These are phyloP conservation scores for Russula sp. DNA, from an alignment of 768 basidiomycete species.

Conservation along the genomic window DNA sequence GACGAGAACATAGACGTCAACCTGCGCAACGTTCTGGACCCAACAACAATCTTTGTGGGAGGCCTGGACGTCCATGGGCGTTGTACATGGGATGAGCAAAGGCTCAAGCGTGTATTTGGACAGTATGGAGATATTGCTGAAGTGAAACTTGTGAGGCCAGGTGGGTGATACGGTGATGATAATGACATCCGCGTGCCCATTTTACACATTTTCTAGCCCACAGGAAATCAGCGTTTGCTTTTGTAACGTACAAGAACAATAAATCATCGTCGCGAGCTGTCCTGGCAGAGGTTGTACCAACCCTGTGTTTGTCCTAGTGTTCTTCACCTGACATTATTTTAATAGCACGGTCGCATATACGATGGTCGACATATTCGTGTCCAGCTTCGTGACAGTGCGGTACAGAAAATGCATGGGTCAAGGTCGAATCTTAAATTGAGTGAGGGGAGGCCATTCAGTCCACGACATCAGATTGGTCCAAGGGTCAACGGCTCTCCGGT, in stretches of 20 bases:
- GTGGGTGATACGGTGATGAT: constrained; percentile 42
- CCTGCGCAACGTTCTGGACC: constrained; percentile 51
- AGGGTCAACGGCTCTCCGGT: constrained; percentile 12
- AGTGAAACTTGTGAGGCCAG: constrained; percentile 62
- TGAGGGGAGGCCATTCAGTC: constrained; percentile 20
- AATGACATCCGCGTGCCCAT: constrained; percentile 1
- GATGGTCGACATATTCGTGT: constrained; percentile 73
- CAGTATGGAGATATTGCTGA: constrained; percentile 63
- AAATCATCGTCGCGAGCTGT: constrained; percentile 68
- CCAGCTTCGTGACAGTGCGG: constrained; percentile 67
- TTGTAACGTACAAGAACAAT: constrained; percentile 65
- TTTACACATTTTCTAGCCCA: constrained; percentile 44
- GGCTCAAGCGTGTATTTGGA: constrained; percentile 55
- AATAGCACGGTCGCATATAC: constrained; percentile 66
- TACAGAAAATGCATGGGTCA: constrained; percentile 36
- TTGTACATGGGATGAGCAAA: constrained; percentile 66
- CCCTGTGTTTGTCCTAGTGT: neutral
- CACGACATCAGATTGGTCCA: constrained; percentile 16
- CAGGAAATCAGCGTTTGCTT: constrained; percentile 71
- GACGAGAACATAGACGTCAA: constrained; percentile 27
- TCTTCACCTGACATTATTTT: constrained; percentile 20
- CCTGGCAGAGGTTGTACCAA: constrained; percentile 51
- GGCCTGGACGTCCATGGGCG: constrained; percentile 65
- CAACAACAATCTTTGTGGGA: constrained; percentile 71
- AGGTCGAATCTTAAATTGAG: constrained; percentile 34